Conservation (phyloP, 306 rosid genomes). For the Morella rubra region DNA sequence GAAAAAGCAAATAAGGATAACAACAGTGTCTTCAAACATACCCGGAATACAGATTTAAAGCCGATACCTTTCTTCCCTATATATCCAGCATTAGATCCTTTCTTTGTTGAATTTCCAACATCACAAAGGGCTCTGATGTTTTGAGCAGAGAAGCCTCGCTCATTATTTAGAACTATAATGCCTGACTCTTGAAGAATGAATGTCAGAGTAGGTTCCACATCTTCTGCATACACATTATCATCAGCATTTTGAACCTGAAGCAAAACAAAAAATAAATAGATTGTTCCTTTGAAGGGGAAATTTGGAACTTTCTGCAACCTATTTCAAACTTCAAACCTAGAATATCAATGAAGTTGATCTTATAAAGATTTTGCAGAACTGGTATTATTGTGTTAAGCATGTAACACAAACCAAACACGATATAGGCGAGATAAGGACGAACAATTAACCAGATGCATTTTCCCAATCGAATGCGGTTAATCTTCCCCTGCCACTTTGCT, state of each 20-base stretch:
- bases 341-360: background rate
- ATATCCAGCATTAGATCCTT: conserved; percentile 85
- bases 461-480: background rate
- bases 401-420: background rate
- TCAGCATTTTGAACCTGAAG: conserved; percentile 97
- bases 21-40: conserved; percentile 34
- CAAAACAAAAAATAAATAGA: conserved; percentile 35
- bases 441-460: background rate
- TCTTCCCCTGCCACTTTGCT: background rate
- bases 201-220: conserved; percentile 78
- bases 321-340: background rate
- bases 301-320: conserved; percentile 20
- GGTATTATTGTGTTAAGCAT: background rate
- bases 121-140: conserved; percentile 95
- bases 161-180: conserved; percentile 83
- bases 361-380: background rate
- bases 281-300: background rate
- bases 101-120: conserved; percentile 94
- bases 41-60: conserved; percentile 96
- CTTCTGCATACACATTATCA: conserved; percentile 75
- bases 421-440: background rate
- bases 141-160: conserved; percentile 75
- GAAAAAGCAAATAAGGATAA: background rate
- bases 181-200: conserved; percentile 80
- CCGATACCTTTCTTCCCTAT: conserved; percentile 98